Evolutionary conservation across 1,284 basidiomycete species (phyloP), one percentile per base, ranked within the genome.

Genomic region (Sporisorium reilianum): DNA sequence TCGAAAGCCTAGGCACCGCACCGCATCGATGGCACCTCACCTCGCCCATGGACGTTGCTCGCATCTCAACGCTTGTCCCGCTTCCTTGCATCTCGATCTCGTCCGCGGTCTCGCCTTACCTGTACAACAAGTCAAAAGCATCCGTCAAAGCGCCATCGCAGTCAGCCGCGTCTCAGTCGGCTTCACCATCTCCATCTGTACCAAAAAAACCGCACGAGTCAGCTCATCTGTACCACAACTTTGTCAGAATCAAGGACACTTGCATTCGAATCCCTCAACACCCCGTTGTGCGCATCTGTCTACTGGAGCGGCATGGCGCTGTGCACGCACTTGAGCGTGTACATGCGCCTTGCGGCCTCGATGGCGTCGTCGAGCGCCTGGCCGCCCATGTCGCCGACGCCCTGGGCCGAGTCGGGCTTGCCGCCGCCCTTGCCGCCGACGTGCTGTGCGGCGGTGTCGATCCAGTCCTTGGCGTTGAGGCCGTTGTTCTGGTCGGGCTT

Each of bases 351-450:
- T 0, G 73, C 78, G 9, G 74, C 62, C 55, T 65, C 54, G 16
- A 84, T 25, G 9, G 82, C 82, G 45, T 82, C 81, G 9, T 82
- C 71, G 36, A 84, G 38, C 2, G 76, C 78, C n/a, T 72, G 60
- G 8, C 66, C 64, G 40, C 80, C 73, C 55, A 81, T 79, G 38
- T 82, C 77, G 48, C 80, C 83, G 6, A 82, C 75, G 30, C 83
- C 83, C 55, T 84, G 81, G 4, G 82, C 83, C 12, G 76, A 73
- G 18, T 84, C 83, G 10, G 54, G 53, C 58, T 82, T 83, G 22
- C 83, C 83, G 22, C 83, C 83, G 8, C 72, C 82, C 36, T 78
- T 77, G 30, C 83, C 83, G 12, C 80, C 77, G 18, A 84, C 74
- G 53, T 73, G 80, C 55, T 75, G 72, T 5, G 68, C 64, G 9